Base-by-base conservation (phyloP, 306 rosid species). In the Amphicarpaea edgeworthii region DNA sequence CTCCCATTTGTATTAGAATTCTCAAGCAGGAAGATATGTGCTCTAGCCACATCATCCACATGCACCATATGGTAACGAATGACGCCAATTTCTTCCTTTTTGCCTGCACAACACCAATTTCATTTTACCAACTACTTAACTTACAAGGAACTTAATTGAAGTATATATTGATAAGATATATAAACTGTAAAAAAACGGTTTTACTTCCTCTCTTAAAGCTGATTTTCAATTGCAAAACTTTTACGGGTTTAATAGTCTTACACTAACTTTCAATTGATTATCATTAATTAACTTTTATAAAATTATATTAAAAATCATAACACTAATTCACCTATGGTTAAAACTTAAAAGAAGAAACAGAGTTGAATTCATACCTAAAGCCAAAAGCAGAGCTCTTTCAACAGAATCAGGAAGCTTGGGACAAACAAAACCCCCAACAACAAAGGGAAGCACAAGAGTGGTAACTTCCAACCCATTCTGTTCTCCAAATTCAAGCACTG, bases 11-110 rank as follows among this genome's bases (percentile, higher is more conserved):
- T 86, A 75, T 73, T 72, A 24, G 89, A 79, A 58, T 85, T 76
- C 76, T 90, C 92, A 26, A 90, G 81, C 15, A 87, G 82, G 66
- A 81, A 87, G 15, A 90, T 86, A 17, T 90, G 89, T 55, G 92
- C 85, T 45, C 92, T 81, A 1, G 84, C 87, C 21, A 85, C 76
- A 50, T 92, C 97, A 54, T 89, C 93, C 15, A 85, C 89, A 75
- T 91, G 88, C 19, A 83, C 96, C 83, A 89, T 21, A 76, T 75
- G 65, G 53, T 57, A 20, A 42, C 78, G 78, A n/a, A 34, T 81
- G 46, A 76, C 17, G 4, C 72, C 77, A 50, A 79, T 83, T 26
- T 51, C 65, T 81, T 80, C 79, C 40, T 76, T 42, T 34, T 89
- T 87, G 6, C 82, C 84, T 72, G 68, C 77, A 80, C 9, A 61